phyloP scores from a whole-genome alignment of 768 basidiomycete genomes.

The Serendipita indica region DNA sequence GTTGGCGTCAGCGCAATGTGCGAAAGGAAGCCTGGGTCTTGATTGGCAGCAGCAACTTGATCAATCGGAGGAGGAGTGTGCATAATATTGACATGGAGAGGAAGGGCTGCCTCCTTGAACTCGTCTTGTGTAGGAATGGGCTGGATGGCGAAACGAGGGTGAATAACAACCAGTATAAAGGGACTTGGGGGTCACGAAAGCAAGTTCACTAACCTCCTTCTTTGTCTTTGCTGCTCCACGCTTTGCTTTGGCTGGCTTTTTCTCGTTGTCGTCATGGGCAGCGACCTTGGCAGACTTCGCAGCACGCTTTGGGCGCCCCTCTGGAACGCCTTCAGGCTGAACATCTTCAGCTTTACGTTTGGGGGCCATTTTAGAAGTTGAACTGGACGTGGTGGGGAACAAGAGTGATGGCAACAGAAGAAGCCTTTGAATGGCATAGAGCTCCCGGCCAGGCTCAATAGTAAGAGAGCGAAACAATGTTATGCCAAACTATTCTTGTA shows the following conservation, averaged over 20 bases:
- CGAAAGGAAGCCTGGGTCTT: constrained; percentile 49
- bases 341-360: constrained; percentile 1
- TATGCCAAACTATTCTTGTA: not conserved
- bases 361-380: not conserved
- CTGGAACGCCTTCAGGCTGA: not conserved
- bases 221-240: not conserved
- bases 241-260: not conserved
- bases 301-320: not conserved
- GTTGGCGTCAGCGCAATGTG: constrained; percentile 40
- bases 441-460: too few species aligned
- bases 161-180: not conserved
- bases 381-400: not conserved
- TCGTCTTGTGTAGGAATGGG: not conserved
- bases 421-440: too few species aligned
- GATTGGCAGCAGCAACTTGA: constrained; percentile 23
- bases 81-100: constrained; percentile 52
- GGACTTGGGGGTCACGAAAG: not conserved
- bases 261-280: not conserved
- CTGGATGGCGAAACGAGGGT: not conserved
- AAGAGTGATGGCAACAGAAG: too few species aligned
- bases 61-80: constrained; percentile 40
- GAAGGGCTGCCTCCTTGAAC: constrained; percentile 43
- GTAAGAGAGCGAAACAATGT: not conserved
- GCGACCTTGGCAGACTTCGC: not conserved
- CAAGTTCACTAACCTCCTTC: not conserved